phyloP scores from a whole-genome alignment of 1,284 basidiomycete genomes.

The Ustilago nuda region DNA sequence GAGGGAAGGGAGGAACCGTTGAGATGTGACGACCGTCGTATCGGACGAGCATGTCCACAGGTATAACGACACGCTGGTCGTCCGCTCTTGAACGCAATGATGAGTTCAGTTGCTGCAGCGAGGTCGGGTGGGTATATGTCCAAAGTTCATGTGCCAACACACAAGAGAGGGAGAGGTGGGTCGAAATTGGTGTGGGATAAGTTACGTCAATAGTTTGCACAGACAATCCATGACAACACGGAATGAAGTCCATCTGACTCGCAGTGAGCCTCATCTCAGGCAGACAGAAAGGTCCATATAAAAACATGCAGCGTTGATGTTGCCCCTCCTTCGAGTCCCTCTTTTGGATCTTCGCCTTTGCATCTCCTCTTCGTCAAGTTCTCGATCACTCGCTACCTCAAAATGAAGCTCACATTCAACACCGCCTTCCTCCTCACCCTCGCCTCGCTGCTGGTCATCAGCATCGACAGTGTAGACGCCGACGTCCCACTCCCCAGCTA shows the following conservation, averaged over 20 bases:
- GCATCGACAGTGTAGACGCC: neutral
- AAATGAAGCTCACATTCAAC: slow-evolving; percentile 1
- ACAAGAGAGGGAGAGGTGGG: neutral
- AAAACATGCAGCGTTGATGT: neutral
- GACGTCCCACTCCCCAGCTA: slow-evolving; percentile 4
- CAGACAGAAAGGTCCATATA: neutral
- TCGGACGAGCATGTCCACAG: no score
- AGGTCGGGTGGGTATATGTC: neutral
- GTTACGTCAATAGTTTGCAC: neutral
- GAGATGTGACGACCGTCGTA: neutral
- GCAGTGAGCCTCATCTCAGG: neutral
- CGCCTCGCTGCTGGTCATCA: neutral
- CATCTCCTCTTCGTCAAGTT: neutral
- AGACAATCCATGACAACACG: neutral
- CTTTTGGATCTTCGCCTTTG: neutral
- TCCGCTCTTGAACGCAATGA: no score
- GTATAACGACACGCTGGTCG: no score
- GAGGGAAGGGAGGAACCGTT: no score
- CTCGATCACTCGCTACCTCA: neutral
- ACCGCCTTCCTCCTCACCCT: neutral
- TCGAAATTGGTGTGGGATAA: neutral
- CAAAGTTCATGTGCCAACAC: neutral
- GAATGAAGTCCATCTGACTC: slow-evolving; percentile 4
- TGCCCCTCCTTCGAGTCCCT: neutral
- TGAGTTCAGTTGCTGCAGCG: neutral